Evolutionary conservation across 148 eudicot genomes (phyloP), one percentile per base, ranked within the genome.

Genomic region (Pouteria glomerata): DNA sequence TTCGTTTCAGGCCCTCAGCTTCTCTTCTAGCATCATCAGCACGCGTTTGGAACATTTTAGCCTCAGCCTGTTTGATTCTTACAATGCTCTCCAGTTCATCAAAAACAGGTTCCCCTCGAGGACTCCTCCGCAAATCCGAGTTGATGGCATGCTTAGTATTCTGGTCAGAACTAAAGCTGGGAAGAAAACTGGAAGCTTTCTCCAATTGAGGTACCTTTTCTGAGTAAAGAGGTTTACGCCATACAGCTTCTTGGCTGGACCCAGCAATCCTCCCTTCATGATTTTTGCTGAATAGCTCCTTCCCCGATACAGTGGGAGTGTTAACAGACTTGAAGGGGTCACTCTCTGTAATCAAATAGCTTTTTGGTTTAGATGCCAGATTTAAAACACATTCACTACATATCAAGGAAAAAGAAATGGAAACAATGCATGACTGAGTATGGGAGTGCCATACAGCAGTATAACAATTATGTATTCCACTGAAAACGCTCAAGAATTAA

Each of bases 1-100:
- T 88, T 48, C 90, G 89, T 70, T 89, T 88, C 66, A 95, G 77
- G 31, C 90, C 91, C 73, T 89, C 97, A 12, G 96, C 89, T 75
- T 95, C 98, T 81, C 89, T 85, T 53, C 90, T 86, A 61, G 98
- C 98, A 70, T 88, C 90, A 70, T 91, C 97, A 27, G 98, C 96
- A 1, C 94, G 96, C 21, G 81, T 63, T 80, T 91, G 97, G 74
- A 91, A 95, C 96, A 95, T 89, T 60, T 89, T 80, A 50, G 97
- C 91, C 72, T 95, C 98, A 2, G 96, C 96, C 30, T 70, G 91
- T 72, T 95, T 94, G 57, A 91, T 85, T 75, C 85, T 85, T 73
- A 95, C 89, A 41, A 95, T 84, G 79, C 90, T 81, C 55, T 89
- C 98, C 71, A 95, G 67, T 69, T 91, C 98, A 69, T 91, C 93